Conservation (phyloP, 495 filamentous ascomycete genomes). For the Penicillium samsonianum region DNA sequence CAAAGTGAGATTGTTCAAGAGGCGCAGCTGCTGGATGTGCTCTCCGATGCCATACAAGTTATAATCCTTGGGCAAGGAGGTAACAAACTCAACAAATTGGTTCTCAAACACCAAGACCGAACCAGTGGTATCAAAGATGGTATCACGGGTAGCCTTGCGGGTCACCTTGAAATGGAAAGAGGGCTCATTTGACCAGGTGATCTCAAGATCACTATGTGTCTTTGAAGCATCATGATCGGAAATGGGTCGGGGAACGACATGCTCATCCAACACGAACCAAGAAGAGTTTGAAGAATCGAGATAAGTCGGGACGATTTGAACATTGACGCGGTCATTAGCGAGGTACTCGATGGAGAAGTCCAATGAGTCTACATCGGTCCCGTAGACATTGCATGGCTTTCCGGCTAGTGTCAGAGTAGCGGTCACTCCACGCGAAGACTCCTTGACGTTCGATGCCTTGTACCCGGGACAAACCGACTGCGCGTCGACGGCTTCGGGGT, state of each 20-base stretch:
- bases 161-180: constrained; percentile 60
- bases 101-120: constrained; percentile 61
- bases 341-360: constrained; percentile 59
- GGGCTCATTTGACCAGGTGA: constrained; percentile 60
- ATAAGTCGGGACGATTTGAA: constrained; percentile 60
- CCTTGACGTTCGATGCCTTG: constrained; percentile 52
- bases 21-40: constrained; percentile 57
- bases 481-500: constrained; percentile 68
- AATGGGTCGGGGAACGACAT: constrained; percentile 60
- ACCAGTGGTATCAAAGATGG: constrained; percentile 57
- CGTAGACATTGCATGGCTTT: constrained; percentile 60
- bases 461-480: constrained; percentile 70
- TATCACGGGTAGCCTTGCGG: constrained; percentile 57
- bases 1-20: constrained; percentile 59
- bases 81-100: constrained; percentile 65
- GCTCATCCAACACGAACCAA: constrained; percentile 66
- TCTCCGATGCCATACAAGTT: constrained; percentile 67
- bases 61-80: constrained; percentile 57
- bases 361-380: constrained; percentile 60
- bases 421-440: constrained; percentile 49
- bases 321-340: constrained; percentile 52
- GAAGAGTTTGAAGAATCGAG: constrained; percentile 64
- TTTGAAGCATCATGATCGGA: constrained; percentile 41
- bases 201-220: constrained; percentile 51
- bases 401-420: constrained; percentile 58